Base-by-base conservation (phyloP, 441 rosid genomes). In the Bruguiera hainesii region DNA sequence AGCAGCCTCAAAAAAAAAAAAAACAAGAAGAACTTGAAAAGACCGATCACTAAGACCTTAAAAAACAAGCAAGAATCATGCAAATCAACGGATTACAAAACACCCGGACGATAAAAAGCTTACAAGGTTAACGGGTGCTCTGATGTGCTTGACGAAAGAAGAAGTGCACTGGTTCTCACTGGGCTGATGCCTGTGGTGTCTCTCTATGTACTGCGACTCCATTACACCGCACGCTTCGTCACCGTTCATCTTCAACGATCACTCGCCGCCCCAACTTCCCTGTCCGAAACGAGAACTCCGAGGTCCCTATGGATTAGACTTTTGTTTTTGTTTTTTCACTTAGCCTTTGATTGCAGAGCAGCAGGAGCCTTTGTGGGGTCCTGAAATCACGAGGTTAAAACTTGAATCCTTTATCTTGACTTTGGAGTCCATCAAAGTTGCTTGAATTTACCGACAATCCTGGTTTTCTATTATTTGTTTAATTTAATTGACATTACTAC, bases 121-220 rank as follows among this genome's bases (percentile, higher is more conserved):
- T 76, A 92, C 98, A 56, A 90, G 87, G 73, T 82, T 79, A 70
- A 87, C 77, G 60, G 98, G 98, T 69, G 98, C 98, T 73, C 79
- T 88, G 81, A 93, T 84, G 81, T 93, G 96, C 79, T 82, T 88
- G 61, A 85, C 85, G 52, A 92, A 80, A 75, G 86, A 81, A 66
- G 98, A 87, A 25, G 93, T 73, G 76, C 96, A 93, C 87, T 90
- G 98, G 51, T 83, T 63, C 37, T 84, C 87, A 23, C 71, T 76
- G 58, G 83, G 75, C 49, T 73, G 75, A 72, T 90, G 92, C 56
- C 69, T 71, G 66, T 93, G 98, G 68, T 87, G 97, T 55, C 77
- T 82, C 79, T 82, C 67, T 68, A 88, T 75, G 76, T 80, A 85
- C 75, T 84, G 86, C 29, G 83, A 83, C 82, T 88, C 98, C 37